Percentiles rank a stretch among this genome's conserved stretches.
phyloP scores from a whole-genome alignment of 2,329 filamentous ascomycete genomes.

The Alternaria burnsii region DNA sequence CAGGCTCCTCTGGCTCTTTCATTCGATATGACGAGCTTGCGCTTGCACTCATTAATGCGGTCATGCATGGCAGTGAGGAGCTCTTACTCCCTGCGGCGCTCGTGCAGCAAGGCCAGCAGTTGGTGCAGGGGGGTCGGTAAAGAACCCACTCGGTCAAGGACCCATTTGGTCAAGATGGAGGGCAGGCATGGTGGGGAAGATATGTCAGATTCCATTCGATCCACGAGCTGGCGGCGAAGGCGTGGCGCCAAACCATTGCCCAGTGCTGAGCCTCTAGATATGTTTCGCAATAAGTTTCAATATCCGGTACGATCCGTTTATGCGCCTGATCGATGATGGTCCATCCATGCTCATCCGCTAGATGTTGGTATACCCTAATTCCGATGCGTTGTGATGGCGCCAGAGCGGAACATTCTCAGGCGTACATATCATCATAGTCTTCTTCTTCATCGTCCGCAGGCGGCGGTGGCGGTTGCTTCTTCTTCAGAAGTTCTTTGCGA shows the following conservation, averaged over 20 bases:
- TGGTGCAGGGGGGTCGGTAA: not conserved
- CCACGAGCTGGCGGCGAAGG: conserved; percentile 3
- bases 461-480: conserved; percentile 53
- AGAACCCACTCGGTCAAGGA: not conserved
- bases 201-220: conserved; percentile 2
- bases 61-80: conserved; percentile 22
- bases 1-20: conserved; percentile 22
- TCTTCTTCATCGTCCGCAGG: conserved; percentile 62
- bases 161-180: not conserved
- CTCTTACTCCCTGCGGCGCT: conserved; percentile 17
- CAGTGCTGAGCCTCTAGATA: not conserved
- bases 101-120: conserved; percentile 16
- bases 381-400: conserved; percentile 13
- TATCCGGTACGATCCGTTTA: not conserved
- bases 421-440: conserved; percentile 62
- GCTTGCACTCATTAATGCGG: conserved; percentile 22
- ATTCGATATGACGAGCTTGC: conserved; percentile 31
- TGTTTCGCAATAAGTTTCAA: not conserved
- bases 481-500: conserved; percentile 66
- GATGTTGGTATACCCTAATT: conserved; percentile 14
- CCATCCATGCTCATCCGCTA: not conserved
- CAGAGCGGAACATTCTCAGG: conserved; percentile 35
- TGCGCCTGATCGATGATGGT: not conserved
- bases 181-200: not conserved
- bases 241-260: conserved; percentile 5